Base-by-base conservation (phyloP, 2,329 filamentous ascomycete genomes). In the Alternaria burnsii region DNA sequence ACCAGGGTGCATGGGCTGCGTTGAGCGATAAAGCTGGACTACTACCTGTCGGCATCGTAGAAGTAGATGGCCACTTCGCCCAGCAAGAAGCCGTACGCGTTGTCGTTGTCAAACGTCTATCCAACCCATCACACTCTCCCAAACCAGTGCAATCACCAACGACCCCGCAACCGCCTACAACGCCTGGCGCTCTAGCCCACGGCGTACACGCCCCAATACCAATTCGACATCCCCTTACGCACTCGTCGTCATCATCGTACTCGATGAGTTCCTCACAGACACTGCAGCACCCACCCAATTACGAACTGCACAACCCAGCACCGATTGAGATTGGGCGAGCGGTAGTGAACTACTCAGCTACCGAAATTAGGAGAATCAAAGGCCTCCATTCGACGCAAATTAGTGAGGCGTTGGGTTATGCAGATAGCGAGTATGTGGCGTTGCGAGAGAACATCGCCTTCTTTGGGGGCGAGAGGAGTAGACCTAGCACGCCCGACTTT, bases 361-460 rank as follows among this genome's bases (percentile, higher is more conserved):
- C 85, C 1, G 94, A 99, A 79, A 93, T 99, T 62, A 82, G 84
- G 58, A 84, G 91, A 52, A 97, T 99, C 75, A 93, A 91, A 81
- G 95, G 95, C 1, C 84, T 91, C 66, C 88, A 91, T 76, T 97
- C 93, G 74, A 87, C 85, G 6, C 91, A 97, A 75, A 97, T 99
- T 65, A 84, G 89, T 48, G 84, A 86, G 10, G 82, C 95, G 44
- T 81, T 99, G 32, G 95, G 94, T 4, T 99, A 97, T 79, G 92
- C 93, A 20, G 94, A 97, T 76, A 96, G 91, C 73, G 93, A 98
- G 80, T 97, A 98, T 80, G 91, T 98, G 41, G 94, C 93, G 10
- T 84, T 95, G 72, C 85, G 93, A 64, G 93, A 97, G 78, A 94
- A 97, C 70, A 89, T 97, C 63, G 93, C 92, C 44, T 88, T 97